Conservation (phyloP, 192 early-diverging fungal genomes). For the Coemansia sp. region DNA sequence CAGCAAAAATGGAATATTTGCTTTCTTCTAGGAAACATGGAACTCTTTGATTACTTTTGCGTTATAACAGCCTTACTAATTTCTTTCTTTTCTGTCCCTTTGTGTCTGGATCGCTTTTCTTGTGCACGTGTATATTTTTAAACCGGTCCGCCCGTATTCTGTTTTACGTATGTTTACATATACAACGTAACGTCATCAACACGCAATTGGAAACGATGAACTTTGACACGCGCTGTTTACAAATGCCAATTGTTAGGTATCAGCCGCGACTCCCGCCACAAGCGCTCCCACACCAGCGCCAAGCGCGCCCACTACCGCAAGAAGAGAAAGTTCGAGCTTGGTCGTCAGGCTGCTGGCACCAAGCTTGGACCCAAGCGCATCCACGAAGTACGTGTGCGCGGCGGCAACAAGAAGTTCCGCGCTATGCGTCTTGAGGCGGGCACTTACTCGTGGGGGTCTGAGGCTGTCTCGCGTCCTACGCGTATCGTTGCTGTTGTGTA, state of each 20-base stretch:
- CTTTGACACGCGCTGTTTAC: too few species aligned
- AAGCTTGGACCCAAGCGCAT: constrained; percentile 97
- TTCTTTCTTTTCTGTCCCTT: not conserved
- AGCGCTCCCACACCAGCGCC: constrained; percentile 96
- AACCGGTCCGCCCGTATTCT: not conserved
- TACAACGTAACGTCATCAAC: not conserved
- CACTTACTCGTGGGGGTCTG: constrained; percentile 98
- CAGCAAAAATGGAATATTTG: not conserved
- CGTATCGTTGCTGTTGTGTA: constrained; percentile 95
- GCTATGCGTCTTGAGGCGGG: constrained; percentile 96
- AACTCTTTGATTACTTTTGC: not conserved
- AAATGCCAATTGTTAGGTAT: constrained; percentile 72
- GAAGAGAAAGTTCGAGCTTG: constrained; percentile 99
- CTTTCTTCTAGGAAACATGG: not conserved
- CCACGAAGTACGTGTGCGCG: constrained; percentile 94
- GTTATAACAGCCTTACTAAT: not conserved
- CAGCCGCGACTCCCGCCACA: constrained; percentile 99
- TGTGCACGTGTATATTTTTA: not conserved
- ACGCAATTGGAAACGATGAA: not conserved
- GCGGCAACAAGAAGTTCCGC: constrained; percentile 98
- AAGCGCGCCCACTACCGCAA: constrained; percentile 99
- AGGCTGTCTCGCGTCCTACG: constrained; percentile 93
- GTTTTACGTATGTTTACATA: not conserved
- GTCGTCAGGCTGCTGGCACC: constrained; percentile 98
- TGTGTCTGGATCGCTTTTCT: not conserved